These are phyloP conservation scores for Phytophthora quininea DNA, from an alignment of 352 stramenopile species.

Conservation along the genomic window DNA sequence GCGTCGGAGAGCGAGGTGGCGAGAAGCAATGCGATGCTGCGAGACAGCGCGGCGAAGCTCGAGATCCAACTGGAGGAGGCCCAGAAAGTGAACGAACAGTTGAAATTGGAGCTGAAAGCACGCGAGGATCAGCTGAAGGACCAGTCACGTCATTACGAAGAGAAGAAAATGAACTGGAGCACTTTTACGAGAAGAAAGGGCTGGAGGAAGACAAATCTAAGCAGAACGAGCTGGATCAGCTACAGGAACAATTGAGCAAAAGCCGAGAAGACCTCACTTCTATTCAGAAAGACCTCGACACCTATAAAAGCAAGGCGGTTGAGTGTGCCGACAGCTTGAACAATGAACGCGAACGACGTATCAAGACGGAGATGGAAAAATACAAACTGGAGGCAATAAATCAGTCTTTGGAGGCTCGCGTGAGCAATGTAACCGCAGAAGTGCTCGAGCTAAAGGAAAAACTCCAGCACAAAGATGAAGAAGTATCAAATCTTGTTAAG, in stretches of 20 bases:
- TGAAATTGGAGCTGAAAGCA: conserved; percentile 64
- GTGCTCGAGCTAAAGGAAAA: conserved; percentile 60
- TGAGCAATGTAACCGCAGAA: conserved; percentile 41
- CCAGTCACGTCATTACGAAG: conserved; percentile 59
- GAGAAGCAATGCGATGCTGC: conserved; percentile 36
- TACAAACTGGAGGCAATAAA: conserved; percentile 66
- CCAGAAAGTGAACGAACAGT: conserved; percentile 61
- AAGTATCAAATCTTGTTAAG: conserved; percentile 67
- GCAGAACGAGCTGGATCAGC: conserved; percentile 52
- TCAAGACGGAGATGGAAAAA: conserved; percentile 66
- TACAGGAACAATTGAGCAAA: conserved; percentile 57
- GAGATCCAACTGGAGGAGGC: conserved; percentile 59
- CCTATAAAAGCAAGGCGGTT: conserved; percentile 46
- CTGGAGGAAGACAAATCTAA: conserved; percentile 61
- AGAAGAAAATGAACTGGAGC: conserved; percentile 73
- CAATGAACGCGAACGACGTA: conserved; percentile 57
- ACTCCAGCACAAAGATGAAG: conserved; percentile 70
- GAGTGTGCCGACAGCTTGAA: conserved; percentile 54
- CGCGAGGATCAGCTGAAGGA: conserved; percentile 54
- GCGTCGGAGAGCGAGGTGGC: conserved; percentile 44
- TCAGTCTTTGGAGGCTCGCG: conserved; percentile 54
- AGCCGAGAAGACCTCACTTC: conserved; percentile 56
- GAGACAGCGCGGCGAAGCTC: conserved; percentile 45
- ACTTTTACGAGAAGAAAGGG: conserved; percentile 66
- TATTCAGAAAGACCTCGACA: conserved; percentile 56